Conservation (phyloP, 805 yeast genomes). For the Nakazawaea sp. region DNA sequence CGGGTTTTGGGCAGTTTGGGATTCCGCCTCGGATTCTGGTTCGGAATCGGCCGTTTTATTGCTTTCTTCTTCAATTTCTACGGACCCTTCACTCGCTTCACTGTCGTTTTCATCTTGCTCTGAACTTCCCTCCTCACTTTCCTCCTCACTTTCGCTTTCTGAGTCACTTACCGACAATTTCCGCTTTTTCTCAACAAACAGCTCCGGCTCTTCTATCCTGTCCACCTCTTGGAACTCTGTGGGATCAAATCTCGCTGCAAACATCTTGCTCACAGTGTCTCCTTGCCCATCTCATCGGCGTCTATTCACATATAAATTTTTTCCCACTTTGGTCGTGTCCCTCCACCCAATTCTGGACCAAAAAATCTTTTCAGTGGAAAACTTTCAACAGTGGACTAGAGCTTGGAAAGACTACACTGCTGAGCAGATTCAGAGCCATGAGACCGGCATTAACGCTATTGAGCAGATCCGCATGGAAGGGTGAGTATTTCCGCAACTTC, state of each 20-base stretch:
- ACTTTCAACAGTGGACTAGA: not conserved
- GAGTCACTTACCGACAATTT: not conserved
- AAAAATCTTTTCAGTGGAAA: constrained; percentile 9
- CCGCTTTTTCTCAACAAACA: constrained; percentile 27
- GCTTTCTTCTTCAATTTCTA: not conserved
- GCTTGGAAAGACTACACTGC: not conserved
- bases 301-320: not conserved
- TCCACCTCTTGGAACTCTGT: constrained; percentile 12
- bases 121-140: constrained; percentile 31
- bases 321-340: constrained; percentile 10
- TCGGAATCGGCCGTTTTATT: constrained; percentile 6
- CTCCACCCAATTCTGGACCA: constrained; percentile 9
- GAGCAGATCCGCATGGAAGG: constrained; percentile 57
- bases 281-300: not conserved
- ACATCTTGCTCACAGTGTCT: too few species aligned
- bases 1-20: not conserved
- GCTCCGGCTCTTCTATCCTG: constrained; percentile 13
- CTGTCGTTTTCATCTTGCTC: constrained; percentile 16
- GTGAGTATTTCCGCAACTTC: too few species aligned
- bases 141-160: not conserved
- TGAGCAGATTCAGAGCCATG: constrained; percentile 19
- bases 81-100: not conserved
- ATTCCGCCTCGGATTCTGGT: not conserved
- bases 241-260: constrained; percentile 11
- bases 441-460: constrained; percentile 31